phyloP scores from a whole-genome alignment of 768 basidiomycete genomes.

The Rhodosporidiobolus odoratus region DNA sequence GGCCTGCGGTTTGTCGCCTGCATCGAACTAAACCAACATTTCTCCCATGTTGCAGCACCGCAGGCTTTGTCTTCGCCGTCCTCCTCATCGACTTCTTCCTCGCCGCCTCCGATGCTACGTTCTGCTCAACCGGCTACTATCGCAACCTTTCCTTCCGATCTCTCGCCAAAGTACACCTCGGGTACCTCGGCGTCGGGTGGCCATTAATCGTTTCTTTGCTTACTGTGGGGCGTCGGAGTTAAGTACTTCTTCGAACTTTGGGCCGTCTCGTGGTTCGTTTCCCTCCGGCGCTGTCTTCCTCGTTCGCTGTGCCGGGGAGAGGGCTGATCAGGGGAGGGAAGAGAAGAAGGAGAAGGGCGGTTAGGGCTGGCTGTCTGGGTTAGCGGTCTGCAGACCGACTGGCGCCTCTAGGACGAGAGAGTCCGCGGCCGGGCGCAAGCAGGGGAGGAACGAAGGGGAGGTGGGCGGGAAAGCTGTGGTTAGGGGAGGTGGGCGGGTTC shows the following conservation, averaged over 20 bases:
- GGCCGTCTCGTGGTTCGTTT: background rate
- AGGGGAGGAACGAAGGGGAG: no score
- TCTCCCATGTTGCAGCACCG: background rate
- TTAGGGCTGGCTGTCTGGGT: no score
- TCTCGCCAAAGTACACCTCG: background rate
- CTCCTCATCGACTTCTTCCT: slow-evolving; percentile 5
- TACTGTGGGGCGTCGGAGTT: background rate
- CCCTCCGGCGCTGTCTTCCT: background rate
- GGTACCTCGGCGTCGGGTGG: background rate
- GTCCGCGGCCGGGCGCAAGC: no score
- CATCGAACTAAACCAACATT: background rate
- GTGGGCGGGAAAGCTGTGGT: no score
- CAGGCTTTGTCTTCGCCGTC: slow-evolving; percentile 1
- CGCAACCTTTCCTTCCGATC: background rate
- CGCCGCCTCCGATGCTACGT: background rate
- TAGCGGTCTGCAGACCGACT: no score
- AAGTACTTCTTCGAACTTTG: background rate
- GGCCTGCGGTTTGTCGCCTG: background rate
- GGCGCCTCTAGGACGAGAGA: no score
- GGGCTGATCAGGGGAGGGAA: no score
- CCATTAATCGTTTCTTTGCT: background rate
- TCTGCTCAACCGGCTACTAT: background rate
- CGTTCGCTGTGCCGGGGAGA: background rate
- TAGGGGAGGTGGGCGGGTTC: no score
- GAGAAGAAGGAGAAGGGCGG: no score